Base-by-base conservation (phyloP, 2,329 filamentous ascomycete genomes). In the Fusarium sp. region DNA sequence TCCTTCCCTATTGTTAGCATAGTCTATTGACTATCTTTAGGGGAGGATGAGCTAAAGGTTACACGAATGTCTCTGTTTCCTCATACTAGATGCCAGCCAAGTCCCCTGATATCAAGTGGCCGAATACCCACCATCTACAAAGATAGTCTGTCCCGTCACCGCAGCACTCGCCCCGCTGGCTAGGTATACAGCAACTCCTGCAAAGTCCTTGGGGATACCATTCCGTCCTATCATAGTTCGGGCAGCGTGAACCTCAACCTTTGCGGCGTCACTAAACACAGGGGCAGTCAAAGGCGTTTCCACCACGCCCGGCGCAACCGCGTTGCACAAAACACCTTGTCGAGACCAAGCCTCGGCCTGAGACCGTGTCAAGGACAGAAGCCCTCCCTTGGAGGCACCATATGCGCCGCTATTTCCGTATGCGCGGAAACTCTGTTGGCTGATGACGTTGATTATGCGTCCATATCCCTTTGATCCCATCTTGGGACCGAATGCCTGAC, bases 261-360 rank as follows among this genome's bases (percentile, higher is more conserved):
- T 77, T 0, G 68, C 72, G 2, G 70, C 23, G 10, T 81, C 81
- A 0, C 52, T 52, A 5, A 81, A 71, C 0, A 80, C 71, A 8
- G 56, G 66, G 1, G 66, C 72, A 0, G 79, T 76, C 72, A 81
- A 71, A 0, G 78, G 74, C 4, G 81, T 82, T 4, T 79, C 72
- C 2, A 82, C 81, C 0, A 82, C 48, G 0, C 80, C 81, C 0
- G 81, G 81, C 0, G 80, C 81, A 11, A 83, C 61, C 0, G 81
- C 80, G 30, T 83, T 83, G 35, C 81, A 82, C 0, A 82, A 32
- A 6, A 83, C 81, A 6, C 81, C 81, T 0, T 72, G 70, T 0
- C 63, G 69, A n/a, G 81, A 82, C 81, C 81, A 83, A 0, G 81
- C 81, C 45, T 82, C 81, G 0, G 81, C 81, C 56, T 83, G 81